Evolutionary conservation across 2,329 filamentous ascomycete species (phyloP), one percentile per base, ranked within the genome.

Genomic region (Sphaerulina vaccinii): DNA sequence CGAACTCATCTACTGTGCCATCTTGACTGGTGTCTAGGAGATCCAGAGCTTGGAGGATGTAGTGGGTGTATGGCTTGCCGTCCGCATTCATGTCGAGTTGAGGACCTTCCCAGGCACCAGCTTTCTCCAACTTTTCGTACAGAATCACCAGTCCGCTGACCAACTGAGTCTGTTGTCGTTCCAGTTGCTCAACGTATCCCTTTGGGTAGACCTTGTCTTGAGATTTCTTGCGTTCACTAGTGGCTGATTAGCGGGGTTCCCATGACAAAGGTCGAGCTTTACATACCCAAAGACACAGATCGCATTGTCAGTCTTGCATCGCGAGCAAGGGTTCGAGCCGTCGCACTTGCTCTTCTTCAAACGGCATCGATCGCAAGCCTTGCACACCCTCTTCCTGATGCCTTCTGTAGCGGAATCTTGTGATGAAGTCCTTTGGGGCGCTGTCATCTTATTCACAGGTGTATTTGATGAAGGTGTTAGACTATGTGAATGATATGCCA

Each of bases 341-440:
- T 85, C 82, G 68, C 82, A 85, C 79, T 85, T 85, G 65, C 81
- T 84, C 66, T 85, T 85, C 70, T 85, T 85, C 52, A 84, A 62
- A 41, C 82, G 75, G 71, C 82, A 85, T 53, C 82, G 76, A 68
- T 85, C 82, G 68, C 82, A 85, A 19, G 82, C 82, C 70, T 85
- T 85, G 68, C 82, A 83, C 33, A 85, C 82, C 63, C 82, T 75
- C 70, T 85, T 85, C 60, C 82, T 60, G 35, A 67, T 63, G 37
- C 58, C 54, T 35, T 66, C 65, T 10, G 60, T 49, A 2, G 63
- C 59, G 13, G 60, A 64, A 44, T 62, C 62, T 51, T 56, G 51
- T 13, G 62, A 64, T 15, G 55, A 40, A 33, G 60, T 59, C n/a
- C 62, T 46, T 39, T 60, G 55, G 8, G 58, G 57, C 19, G 52